Conservation (phyloP, 352 stramenopile species). For the Phytophthora brassicae region DNA sequence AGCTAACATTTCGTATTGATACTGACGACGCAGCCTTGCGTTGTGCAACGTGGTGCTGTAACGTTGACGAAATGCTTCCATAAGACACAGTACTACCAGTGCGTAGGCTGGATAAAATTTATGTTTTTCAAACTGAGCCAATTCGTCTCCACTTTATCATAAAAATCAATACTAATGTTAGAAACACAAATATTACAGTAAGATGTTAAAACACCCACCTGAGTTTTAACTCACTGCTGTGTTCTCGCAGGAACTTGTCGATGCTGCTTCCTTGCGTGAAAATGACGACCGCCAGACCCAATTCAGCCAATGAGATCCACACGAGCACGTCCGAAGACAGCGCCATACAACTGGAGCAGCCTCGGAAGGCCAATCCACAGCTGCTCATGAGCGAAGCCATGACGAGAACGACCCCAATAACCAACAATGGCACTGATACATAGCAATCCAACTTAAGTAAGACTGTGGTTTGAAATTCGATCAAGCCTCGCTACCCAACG, state of each 20-base stretch:
- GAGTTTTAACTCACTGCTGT: conserved; percentile 67
- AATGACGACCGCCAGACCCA: conserved; percentile 75
- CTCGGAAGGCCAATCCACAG: conserved; percentile 54
- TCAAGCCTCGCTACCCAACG: background rate
- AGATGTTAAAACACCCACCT: conserved; percentile 29
- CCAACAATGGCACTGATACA: conserved; percentile 49
- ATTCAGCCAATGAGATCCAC: conserved; percentile 64
- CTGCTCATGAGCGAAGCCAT: conserved; percentile 62
- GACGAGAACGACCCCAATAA: conserved; percentile 52
- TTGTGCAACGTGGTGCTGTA: conserved; percentile 66
- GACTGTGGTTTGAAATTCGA: background rate
- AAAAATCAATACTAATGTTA: conserved; percentile 6
- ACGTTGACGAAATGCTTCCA: conserved; percentile 80
- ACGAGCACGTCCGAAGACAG: conserved; percentile 61
- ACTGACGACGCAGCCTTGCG: conserved; percentile 53
- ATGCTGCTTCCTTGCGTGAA: conserved; percentile 69
- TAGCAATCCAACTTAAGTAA: background rate
- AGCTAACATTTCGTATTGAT: conserved; percentile 54
- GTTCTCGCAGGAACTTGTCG: conserved; percentile 67
- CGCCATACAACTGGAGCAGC: conserved; percentile 50
- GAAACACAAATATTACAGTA: background rate
- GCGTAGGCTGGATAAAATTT: conserved; percentile 77
- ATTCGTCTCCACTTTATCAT: conserved; percentile 39
- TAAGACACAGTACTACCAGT: conserved; percentile 62
- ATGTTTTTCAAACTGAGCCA: conserved; percentile 61